Evolutionary conservation across 2,329 filamentous ascomycete species (phyloP), one percentile per base, ranked within the genome.

Genomic region (Cladorrhinum sp.): DNA sequence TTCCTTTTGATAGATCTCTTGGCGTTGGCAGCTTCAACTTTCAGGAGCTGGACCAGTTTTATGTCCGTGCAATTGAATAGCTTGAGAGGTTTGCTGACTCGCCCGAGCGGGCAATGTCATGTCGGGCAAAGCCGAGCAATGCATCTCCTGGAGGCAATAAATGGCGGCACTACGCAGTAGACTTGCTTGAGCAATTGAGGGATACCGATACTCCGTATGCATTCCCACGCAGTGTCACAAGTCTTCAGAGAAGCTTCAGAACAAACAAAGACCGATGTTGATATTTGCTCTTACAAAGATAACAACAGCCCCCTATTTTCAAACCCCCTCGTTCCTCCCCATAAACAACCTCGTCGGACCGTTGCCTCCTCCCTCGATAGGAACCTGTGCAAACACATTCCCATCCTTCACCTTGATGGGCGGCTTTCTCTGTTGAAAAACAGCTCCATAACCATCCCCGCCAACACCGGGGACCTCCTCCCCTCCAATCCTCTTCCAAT

Each of bases 401-500:
- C 10, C 24, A 18, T 18, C 32, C 25, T 29, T 45, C 10, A 6
- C 59, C 41, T 29, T 27, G 9, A 32, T 24, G 22, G 18, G 18
- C 25, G 18, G 18, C 25, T 45, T 45, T 12, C 16, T 22, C 41
- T 45, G n/a, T n/a, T 45, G 8, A 7, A 4, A 3, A 20, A 13
- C 10, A 10, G n/a, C n/a, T n/a, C 16, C 16, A 45, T 45, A 45
- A 7, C 41, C 41, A 45, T 16, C 25, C 24, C 20, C 29, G n/a
- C 24, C 32, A 38, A 50, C 45, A 20, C 38, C 38, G 20, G 55
- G 24, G 22, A 45, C 27, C 12, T 36, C 60, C 18, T 24, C 50
- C 49, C 70, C 75, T 27, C 68, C 70, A 36, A 77, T 62, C 50
- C 68, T 75, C 70, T 81, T 77, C 12, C 75, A 65, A 71, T 87